phyloP scores from a whole-genome alignment of 2,329 filamentous ascomycete genomes.

The Sporothrix phasma region DNA sequence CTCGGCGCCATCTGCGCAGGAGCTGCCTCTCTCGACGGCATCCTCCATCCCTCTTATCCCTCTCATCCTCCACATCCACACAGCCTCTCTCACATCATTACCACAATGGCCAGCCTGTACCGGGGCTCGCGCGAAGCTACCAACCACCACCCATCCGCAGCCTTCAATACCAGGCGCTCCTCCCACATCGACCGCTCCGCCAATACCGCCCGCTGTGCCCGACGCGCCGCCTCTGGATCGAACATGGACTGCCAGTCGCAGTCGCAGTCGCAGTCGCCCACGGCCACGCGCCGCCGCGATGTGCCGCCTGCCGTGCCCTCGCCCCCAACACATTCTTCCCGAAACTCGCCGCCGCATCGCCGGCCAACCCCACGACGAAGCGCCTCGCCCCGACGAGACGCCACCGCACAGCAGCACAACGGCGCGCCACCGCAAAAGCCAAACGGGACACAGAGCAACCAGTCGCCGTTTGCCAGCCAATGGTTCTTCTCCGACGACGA shows the following conservation, averaged over 20 bases:
- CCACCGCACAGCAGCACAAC: background rate
- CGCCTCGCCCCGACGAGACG: conserved; percentile 29
- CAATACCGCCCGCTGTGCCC: background rate
- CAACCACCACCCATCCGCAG: conserved; percentile 41
- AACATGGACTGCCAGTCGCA: conserved; percentile 32
- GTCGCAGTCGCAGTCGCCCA: conserved; percentile 3
- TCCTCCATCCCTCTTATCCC: background rate
- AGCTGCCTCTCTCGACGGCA: background rate
- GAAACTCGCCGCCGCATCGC: conserved; percentile 45
- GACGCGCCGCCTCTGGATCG: background rate
- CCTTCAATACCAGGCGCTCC: conserved; percentile 18
- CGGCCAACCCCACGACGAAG: conserved; percentile 32
- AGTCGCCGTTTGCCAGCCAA: conserved; percentile 42
- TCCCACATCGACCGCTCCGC: conserved; percentile 7
- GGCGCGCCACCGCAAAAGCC: background rate
- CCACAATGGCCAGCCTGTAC: conserved; percentile 51
- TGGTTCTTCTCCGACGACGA: conserved; percentile 88
- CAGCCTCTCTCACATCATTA: background rate
- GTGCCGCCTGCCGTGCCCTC: conserved; percentile 53
- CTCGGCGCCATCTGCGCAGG: background rate
- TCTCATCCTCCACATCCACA: background rate
- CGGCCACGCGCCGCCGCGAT: conserved; percentile 34
- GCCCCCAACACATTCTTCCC: conserved; percentile 45
- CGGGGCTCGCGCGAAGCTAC: conserved; percentile 47
- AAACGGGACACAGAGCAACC: background rate